A percentile compares a stretch with the other conserved stretches of the same genome.
Conservation (phyloP, 2,329 filamentous ascomycete genomes). For the Ophiocordyceps sinensis region DNA sequence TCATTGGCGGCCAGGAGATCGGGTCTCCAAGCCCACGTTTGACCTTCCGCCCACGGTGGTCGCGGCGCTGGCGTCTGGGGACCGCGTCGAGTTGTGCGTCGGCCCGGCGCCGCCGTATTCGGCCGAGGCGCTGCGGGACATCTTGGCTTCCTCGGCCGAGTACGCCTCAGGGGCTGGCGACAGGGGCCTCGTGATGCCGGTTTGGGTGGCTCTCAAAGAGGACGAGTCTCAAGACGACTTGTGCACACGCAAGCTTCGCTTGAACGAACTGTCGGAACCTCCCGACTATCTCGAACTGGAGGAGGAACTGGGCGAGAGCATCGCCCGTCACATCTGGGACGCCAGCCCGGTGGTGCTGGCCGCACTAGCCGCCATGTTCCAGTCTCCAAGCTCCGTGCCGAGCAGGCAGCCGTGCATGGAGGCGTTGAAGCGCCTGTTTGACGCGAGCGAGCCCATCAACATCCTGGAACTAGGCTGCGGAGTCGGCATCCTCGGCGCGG, state of each 20-base stretch:
- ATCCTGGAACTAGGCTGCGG: slow-evolving; percentile 43
- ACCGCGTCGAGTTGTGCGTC: slow-evolving; percentile 14
- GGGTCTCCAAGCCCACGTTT: slow-evolving; percentile 22
- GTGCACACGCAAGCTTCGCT: slow-evolving; percentile 14
- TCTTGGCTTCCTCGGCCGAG: slow-evolving; percentile 6
- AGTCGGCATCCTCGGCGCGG: slow-evolving; percentile 40
- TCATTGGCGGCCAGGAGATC: slow-evolving; percentile 20
- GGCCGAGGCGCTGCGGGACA: slow-evolving; percentile 12
- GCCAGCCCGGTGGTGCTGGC: slow-evolving; percentile 32
- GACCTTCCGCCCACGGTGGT: slow-evolving; percentile 14
- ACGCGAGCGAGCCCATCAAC: slow-evolving; percentile 15
- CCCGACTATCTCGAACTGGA: slow-evolving; percentile 26
- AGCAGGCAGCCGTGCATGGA: slow-evolving; percentile 13
- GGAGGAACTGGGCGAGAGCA: slow-evolving; percentile 45
- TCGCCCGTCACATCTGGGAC: slow-evolving; percentile 46
- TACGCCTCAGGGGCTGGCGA: slow-evolving; percentile 5
- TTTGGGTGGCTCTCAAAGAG: slow-evolving; percentile 22
- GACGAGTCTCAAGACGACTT: slow-evolving; percentile 9
- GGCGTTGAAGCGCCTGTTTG: slow-evolving; percentile 16
- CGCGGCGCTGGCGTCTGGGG: slow-evolving; percentile 9
- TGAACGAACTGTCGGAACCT: slow-evolving; percentile 9
- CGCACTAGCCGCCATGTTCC: slow-evolving; percentile 14
- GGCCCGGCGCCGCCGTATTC: slow-evolving; percentile 10
- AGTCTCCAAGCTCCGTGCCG: not conserved
- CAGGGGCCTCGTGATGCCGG: slow-evolving; percentile 27